Base-by-base conservation (phyloP, 805 yeast species). In the Saturnispora sanitii region DNA sequence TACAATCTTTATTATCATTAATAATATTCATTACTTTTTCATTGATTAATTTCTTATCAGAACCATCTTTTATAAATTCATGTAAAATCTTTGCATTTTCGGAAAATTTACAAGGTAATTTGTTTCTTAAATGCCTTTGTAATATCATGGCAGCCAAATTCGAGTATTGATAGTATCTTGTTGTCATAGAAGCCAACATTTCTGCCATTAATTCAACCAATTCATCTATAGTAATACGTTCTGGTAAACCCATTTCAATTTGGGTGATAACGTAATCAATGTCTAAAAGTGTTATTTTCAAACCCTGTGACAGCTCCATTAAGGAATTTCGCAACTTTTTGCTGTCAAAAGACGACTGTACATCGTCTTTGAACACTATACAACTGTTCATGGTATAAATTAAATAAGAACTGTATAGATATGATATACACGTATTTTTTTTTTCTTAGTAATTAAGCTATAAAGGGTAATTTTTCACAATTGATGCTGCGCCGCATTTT, bases 111-210 rank as follows among this genome's bases (percentile, higher is more conserved):
- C 75, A 71, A 41, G 86, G 78, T 35, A 95, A 79, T 60, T 77
- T 87, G 57, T 83, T 83, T 64, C 87, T 95, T 51, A 90, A 70
- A 57, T 82, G 79, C 19, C 86, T 75, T 33, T 82, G 77, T 12
- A 95, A 90, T 42, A 92, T 77, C 62, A 96, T 78, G 15, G 96
- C 95, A 33, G 96, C 96, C 47, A 87, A 70, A 27, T 77, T 71
- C 20, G 96, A 94, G 56, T 90, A 86, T 62, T 88, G 95, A 19
- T 95, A 95, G 61, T 90, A 96, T 44, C 78, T 73, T 4, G 96
- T 88, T 34, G 96, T 86, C 87, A 88, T 77, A 51, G 85, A 83
- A 21, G 97, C 97, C 38, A 92, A 82, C 15, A 92, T 84, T 63
- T 92, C 98, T 22, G 97, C 94, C 26, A 95, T 88, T 35, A 60